phyloP scores from a whole-genome alignment of 192 early-diverging fungal genomes.

The Lunasporangiospora selenospora region DNA sequence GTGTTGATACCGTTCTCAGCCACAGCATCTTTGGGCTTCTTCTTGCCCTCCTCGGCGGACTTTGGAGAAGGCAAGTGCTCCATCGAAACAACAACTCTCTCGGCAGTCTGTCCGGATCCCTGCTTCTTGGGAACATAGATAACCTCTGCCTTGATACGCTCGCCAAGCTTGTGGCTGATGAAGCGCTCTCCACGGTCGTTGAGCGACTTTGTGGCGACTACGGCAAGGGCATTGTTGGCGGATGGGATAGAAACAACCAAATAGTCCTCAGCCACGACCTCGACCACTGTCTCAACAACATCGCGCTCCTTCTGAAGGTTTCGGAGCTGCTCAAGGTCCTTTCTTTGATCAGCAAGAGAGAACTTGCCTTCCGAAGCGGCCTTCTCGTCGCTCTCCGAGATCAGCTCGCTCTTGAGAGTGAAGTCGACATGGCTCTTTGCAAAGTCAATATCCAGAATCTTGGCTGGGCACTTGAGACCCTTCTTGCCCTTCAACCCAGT shows the following conservation, averaged over 20 bases:
- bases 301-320: constrained; percentile 46
- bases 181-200: constrained; percentile 70
- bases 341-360: constrained; percentile 5
- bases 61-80: constrained; percentile 7
- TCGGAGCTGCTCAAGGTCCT: constrained; percentile 24
- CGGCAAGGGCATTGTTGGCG: constrained; percentile 58
- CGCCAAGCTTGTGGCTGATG: constrained; percentile 64
- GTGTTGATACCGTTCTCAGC: constrained; percentile 17
- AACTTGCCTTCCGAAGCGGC: constrained; percentile 21
- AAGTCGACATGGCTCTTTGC: constrained; percentile 72
- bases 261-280: constrained; percentile 84
- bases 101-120: constrained; percentile 32
- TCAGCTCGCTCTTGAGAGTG: constrained; percentile 54
- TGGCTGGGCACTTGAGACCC: constrained; percentile 58
- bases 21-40: constrained; percentile 21
- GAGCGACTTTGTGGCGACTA: constrained; percentile 63
- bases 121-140: constrained; percentile 48
- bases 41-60: background rate
- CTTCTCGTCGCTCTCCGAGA: constrained; percentile 23
- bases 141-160: constrained; percentile 55
- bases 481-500: constrained; percentile 55
- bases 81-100: constrained; percentile 29
- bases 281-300: constrained; percentile 64
- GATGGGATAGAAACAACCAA: constrained; percentile 70
- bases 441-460: constrained; percentile 74